Conservation (phyloP, 2,329 filamentous ascomycete species). For the Emergomyces africanus region DNA sequence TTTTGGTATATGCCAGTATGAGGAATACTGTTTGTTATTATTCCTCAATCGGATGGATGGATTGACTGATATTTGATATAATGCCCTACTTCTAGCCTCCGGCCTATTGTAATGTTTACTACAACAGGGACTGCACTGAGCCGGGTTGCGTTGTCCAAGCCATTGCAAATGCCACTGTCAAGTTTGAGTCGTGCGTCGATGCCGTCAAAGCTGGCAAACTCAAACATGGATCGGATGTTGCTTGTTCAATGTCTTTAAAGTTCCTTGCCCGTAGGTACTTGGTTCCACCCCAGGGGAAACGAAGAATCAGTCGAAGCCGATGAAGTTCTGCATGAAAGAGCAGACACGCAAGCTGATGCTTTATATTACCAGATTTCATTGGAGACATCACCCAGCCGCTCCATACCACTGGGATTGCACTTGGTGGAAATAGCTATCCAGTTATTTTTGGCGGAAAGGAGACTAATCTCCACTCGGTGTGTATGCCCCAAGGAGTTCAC, state of each 20-base stretch:
- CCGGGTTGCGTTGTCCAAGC: slow-evolving; percentile 30
- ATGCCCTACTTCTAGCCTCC: neutral
- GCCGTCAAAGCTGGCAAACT: neutral
- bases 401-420: slow-evolving; percentile 26
- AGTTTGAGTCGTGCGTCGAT: slow-evolving; percentile 21
- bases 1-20: neutral
- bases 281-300: neutral
- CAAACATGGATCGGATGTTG: neutral
- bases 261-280: slow-evolving; percentile 14
- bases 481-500: neutral
- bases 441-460: slow-evolving; percentile 12
- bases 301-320: neutral
- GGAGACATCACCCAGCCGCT: slow-evolving; percentile 32
- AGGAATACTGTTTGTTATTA: neutral
- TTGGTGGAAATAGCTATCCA: slow-evolving; percentile 26
- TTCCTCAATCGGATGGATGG: neutral
- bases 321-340: neutral
- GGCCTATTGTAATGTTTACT: slow-evolving; percentile 21
- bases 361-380: slow-evolving; percentile 19
- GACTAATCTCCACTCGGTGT: slow-evolving; percentile 4
- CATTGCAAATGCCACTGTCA: slow-evolving; percentile 30
- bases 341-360: neutral
- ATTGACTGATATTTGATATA: neutral
- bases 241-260: slow-evolving; percentile 4
- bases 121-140: slow-evolving; percentile 24